A percentile compares a stretch with the other conserved stretches of the same genome.
Conservation (phyloP, 768 basidiomycete genomes). For the Xerocomellus intermedius region DNA sequence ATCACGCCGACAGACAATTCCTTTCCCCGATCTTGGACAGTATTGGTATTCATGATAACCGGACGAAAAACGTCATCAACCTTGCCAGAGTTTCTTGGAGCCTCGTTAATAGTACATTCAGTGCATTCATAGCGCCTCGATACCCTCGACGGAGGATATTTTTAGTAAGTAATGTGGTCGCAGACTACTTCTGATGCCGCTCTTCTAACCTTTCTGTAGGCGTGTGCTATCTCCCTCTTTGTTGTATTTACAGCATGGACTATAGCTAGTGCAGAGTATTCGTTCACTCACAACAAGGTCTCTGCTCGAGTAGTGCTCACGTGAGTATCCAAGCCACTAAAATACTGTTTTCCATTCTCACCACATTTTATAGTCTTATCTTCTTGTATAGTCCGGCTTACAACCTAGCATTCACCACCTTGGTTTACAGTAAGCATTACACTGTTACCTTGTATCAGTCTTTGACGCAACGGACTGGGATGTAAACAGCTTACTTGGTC, state of each 20-base stretch:
- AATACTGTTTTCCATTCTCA: not conserved
- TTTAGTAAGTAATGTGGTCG: not conserved
- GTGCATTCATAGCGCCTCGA: slow-evolving; percentile 5
- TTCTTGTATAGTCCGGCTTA: slow-evolving; percentile 19
- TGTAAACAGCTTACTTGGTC: slow-evolving; percentile 35
- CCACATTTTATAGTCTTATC: slow-evolving; percentile 9
- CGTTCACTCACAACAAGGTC: slow-evolving; percentile 5
- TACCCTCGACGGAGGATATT: slow-evolving; percentile 18
- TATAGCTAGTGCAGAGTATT: slow-evolving; percentile 19
- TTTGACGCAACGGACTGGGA: not conserved
- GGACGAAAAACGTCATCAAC: slow-evolving; percentile 16
- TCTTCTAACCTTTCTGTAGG: slow-evolving; percentile 1
- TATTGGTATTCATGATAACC: slow-evolving; percentile 24
- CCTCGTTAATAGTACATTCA: slow-evolving; percentile 2
- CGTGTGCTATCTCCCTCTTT: slow-evolving; percentile 15
- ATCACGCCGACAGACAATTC: slow-evolving; percentile 4
- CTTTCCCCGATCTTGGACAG: slow-evolving; percentile 15
- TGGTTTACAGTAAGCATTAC: slow-evolving; percentile 9
- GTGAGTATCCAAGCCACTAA: slow-evolving; percentile 1
- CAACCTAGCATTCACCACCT: slow-evolving; percentile 6
- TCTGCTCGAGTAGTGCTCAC: slow-evolving; percentile 7
- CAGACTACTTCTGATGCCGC: not conserved
- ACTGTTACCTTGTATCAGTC: too few species aligned
- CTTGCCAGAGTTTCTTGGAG: slow-evolving; percentile 13
- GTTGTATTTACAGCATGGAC: slow-evolving; percentile 17